Evolutionary conservation across 768 basidiomycete species (phyloP), one percentile per base, ranked within the genome.

Genomic region (Pleurotus platypus): DNA sequence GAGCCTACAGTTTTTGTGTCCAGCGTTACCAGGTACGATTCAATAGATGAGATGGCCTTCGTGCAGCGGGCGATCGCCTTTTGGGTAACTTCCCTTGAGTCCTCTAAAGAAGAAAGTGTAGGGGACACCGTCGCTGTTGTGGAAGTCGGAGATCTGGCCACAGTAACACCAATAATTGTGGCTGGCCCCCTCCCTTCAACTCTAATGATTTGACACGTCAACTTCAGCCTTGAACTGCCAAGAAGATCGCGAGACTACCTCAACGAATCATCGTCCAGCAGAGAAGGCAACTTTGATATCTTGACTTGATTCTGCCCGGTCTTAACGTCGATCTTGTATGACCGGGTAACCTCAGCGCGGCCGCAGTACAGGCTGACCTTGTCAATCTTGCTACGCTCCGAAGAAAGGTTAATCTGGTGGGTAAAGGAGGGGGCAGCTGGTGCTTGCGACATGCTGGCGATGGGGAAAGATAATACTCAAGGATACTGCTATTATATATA

Each of bases 131-230:
- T 68, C 4, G 48, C 59, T 0, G 65, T 45, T 8, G 43, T 27
- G 3, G 60, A 39, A 6, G 49, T 13, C 20, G 11, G 46, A 43
- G 43, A 50, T 46, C 59, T 60, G 27, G 69, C 63, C 15, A 73
- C 35, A 7, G 69, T 66, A 13, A 75, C 73, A 48, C 75, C 72
- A 57, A 74, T 71, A 39, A 74, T 75, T 5, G 67, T 71, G 15
- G 70, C 70, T 3, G 66, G 55, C 2, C 73, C 73, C 8, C 62
- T 62, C 5, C 72, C 71, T 58, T 72, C 70, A 5, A 74, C 71
- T 49, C 73, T 76, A 35, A 40, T 39, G 2, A 38, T 11, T 8
- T 11, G 4, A 26, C 6, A 27, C 53, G 22, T 22, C 20, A 20
- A 12, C 11, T 13, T 22, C 47, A 15, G 30, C 8, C 11, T 35